Conservation (phyloP, 2,329 filamentous ascomycete genomes). For the Aureobasidium lini region DNA sequence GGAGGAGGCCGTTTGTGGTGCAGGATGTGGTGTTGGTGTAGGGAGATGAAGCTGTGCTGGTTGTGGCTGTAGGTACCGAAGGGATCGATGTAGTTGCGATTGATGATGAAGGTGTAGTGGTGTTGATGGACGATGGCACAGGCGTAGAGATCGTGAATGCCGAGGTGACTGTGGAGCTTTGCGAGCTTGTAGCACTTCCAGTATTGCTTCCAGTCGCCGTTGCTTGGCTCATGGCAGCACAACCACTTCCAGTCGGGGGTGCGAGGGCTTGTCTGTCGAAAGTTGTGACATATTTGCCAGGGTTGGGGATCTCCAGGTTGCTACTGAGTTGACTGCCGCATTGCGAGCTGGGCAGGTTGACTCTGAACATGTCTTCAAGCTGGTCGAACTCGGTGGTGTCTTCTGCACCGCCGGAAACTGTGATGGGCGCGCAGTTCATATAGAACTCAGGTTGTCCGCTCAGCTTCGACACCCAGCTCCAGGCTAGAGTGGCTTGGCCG, state of each 20-base stretch:
- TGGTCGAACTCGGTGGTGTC: slow-evolving; percentile 49
- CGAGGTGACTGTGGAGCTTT: not conserved
- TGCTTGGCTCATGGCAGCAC: slow-evolving; percentile 16
- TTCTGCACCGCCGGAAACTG: slow-evolving; percentile 47
- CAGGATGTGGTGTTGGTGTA: slow-evolving; percentile 27
- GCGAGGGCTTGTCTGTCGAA: slow-evolving; percentile 6
- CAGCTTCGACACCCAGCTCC: slow-evolving; percentile 90
- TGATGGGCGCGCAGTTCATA: slow-evolving; percentile 85
- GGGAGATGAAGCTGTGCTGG: not conserved
- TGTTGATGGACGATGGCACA: slow-evolving; percentile 2
- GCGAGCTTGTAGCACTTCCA: slow-evolving; percentile 15
- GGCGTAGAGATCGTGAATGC: slow-evolving; percentile 6
- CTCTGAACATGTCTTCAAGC: slow-evolving; percentile 68
- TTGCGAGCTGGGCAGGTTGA: slow-evolving; percentile 53
- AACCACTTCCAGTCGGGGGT: slow-evolving; percentile 18
- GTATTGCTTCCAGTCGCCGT: slow-evolving; percentile 16
- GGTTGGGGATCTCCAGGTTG: slow-evolving; percentile 54
- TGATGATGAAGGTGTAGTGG: not conserved
- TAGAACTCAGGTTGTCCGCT: slow-evolving; percentile 88
- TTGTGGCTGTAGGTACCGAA: not conserved
- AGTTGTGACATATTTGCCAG: slow-evolving; percentile 51
- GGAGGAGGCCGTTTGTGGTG: slow-evolving; percentile 32
- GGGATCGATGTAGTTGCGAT: not conserved
- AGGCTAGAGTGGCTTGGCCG: slow-evolving; percentile 75
- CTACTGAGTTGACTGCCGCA: slow-evolving; percentile 40